Conservation (phyloP, 768 basidiomycete species). For the Mycena amicta region DNA sequence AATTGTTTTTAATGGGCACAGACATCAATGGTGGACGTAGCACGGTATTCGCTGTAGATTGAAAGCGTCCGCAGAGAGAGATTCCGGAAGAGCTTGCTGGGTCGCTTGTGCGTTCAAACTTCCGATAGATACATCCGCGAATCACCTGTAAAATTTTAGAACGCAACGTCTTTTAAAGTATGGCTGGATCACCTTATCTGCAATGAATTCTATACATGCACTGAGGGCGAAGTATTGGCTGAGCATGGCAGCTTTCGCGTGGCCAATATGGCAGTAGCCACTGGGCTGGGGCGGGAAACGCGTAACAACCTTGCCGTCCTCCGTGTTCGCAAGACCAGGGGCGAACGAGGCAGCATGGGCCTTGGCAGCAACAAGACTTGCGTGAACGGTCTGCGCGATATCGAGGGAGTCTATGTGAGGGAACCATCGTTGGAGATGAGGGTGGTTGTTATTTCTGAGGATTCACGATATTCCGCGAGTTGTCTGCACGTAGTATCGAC, state of each 20-base stretch:
- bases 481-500: slow-evolving; percentile 52
- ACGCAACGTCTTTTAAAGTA: no score
- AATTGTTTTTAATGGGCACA: not conserved
- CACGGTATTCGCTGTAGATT: no score
- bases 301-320: slow-evolving; percentile 89
- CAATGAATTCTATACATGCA: no score
- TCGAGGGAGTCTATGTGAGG: slow-evolving; percentile 76
- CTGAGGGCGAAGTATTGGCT: slow-evolving; percentile 98
- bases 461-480: slow-evolving; percentile 75
- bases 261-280: slow-evolving; percentile 96
- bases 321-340: slow-evolving; percentile 83
- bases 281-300: slow-evolving; percentile 98
- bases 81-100: no score
- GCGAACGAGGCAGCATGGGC: slow-evolving; percentile 84
- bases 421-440: slow-evolving; percentile 85
- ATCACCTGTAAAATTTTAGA: no score
- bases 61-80: no score
- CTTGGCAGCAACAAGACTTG: slow-evolving; percentile 67
- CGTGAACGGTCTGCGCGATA: slow-evolving; percentile 65
- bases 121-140: no score
- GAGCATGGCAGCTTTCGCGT: slow-evolving; percentile 89
- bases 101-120: no score
- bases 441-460: slow-evolving; percentile 82
- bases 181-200: no score
- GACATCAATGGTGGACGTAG: slow-evolving; percentile 46